Conservation (phyloP, 176 grass and related monocot genomes). For the maize (Zea mays) region DNA sequence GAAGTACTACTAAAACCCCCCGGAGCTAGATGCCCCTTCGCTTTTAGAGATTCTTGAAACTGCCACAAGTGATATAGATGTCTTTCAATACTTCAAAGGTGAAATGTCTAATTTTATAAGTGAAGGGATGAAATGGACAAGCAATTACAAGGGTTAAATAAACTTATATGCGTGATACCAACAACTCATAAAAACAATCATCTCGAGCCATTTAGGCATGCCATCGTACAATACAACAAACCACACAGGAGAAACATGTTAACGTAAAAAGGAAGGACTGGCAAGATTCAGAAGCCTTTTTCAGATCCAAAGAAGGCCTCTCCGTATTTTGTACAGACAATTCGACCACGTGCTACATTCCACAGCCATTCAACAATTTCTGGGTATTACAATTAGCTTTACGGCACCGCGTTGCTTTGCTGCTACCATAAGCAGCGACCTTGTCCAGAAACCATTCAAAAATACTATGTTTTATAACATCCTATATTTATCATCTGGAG, state of each 20-base stretch:
- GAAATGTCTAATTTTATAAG: no score
- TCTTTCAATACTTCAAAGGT: no score
- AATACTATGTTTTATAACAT: conserved; percentile 1
- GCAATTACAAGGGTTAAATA: background rate
- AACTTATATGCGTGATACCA: background rate
- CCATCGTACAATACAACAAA: conserved; percentile 27
- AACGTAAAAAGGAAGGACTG: background rate
- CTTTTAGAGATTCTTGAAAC: no score
- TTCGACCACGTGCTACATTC: background rate
- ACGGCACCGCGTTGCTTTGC: background rate
- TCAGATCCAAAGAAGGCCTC: conserved; percentile 18
- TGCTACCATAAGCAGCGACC: conserved; percentile 17
- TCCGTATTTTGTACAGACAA: conserved; percentile 57
- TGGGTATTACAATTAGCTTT: conserved; percentile 29
- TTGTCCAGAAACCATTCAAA: conserved; percentile 15
- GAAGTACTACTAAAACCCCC: no score
- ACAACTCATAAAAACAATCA: background rate
- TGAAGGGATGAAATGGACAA: no score
- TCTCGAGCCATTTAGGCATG: background rate
- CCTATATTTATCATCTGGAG: conserved; percentile 48
- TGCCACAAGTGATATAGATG: no score
- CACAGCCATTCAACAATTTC: conserved; percentile 17
- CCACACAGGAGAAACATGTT: background rate
- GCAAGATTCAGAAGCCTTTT: conserved; percentile 28
- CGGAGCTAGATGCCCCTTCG: no score